Percentiles rank a stretch among this genome's conserved stretches.
phyloP scores from a whole-genome alignment of 345 rosid genomes.

The Pistacia vera region DNA sequence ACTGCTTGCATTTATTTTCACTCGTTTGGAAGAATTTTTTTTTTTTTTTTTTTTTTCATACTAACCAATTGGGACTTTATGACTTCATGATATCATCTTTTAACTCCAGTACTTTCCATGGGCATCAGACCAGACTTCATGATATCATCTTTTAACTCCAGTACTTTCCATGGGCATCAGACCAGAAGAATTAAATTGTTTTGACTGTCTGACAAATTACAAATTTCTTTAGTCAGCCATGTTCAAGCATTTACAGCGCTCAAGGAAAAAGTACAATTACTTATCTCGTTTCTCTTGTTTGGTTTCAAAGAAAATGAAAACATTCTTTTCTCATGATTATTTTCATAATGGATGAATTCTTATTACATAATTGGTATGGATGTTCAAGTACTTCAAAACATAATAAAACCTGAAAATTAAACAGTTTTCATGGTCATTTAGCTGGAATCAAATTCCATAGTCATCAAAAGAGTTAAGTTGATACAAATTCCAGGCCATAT shows the following conservation, averaged over 20 bases:
- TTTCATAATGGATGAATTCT: neutral
- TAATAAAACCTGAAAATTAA: neutral
- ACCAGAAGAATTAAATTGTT: neutral
- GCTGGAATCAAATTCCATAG: no score
- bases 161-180: neutral
- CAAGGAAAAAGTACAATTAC: no score
- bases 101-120: neutral
- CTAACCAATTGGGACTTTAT: neutral
- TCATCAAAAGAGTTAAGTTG: neutral
- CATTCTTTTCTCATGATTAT: no score
- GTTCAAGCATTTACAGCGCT: neutral
- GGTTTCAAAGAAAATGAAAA: slow-evolving; percentile 5
- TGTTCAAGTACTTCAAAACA: no score
- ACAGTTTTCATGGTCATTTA: neutral
- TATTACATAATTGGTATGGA: no score
- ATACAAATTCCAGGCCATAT: neutral
- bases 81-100: neutral
- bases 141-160: neutral
- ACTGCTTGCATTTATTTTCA: slow-evolving; percentile 15
- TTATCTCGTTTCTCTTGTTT: neutral
- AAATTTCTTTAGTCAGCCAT: neutral
- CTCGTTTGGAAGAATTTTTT: neutral
- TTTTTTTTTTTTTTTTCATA: neutral
- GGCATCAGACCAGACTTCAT: neutral
- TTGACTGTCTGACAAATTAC: neutral